Conservation (phyloP, 73 alveolate species). For the Paramecium sonneborni region DNA sequence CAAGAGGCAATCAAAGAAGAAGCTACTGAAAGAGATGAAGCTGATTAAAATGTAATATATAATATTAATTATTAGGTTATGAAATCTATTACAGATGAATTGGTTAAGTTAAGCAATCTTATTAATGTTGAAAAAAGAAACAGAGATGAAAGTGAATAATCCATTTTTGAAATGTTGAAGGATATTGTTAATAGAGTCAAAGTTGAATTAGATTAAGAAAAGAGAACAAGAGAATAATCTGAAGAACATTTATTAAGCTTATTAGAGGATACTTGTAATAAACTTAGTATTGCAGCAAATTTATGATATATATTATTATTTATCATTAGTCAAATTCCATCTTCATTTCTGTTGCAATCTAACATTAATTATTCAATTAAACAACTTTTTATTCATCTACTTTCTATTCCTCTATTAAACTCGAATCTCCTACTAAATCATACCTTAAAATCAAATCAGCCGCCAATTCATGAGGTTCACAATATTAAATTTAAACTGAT, state of each 20-base stretch:
- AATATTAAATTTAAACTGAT: background rate
- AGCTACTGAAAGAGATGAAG: slow-evolving; percentile 79
- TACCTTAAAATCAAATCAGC: background rate
- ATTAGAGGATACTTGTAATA: slow-evolving; percentile 92
- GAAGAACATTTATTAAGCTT: slow-evolving; percentile 85
- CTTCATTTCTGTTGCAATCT: background rate
- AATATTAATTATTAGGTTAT: slow-evolving; percentile 45
- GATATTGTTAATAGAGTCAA: slow-evolving; percentile 87
- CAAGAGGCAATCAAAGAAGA: slow-evolving; percentile 83
- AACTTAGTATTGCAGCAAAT: slow-evolving; percentile 80
- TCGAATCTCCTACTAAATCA: background rate
- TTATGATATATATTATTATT: slow-evolving; percentile 54
- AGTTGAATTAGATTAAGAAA: slow-evolving; percentile 86
- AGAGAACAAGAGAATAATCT: slow-evolving; percentile 88
- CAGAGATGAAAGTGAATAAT: slow-evolving; percentile 93
- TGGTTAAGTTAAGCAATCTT: slow-evolving; percentile 70
- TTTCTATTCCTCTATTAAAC: background rate
- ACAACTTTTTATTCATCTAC: background rate
- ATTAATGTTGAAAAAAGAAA: slow-evolving; percentile 81
- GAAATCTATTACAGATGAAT: slow-evolving; percentile 81
- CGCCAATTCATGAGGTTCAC: slow-evolving; percentile 30
- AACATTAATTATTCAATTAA: background rate
- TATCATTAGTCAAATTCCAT: background rate
- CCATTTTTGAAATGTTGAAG: slow-evolving; percentile 89
- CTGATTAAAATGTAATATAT: slow-evolving; percentile 65